Percentiles rank a stretch among this genome's conserved stretches.
Conservation (phyloP, 495 filamentous ascomycete genomes). For the Talaromyces trachyspermus region DNA sequence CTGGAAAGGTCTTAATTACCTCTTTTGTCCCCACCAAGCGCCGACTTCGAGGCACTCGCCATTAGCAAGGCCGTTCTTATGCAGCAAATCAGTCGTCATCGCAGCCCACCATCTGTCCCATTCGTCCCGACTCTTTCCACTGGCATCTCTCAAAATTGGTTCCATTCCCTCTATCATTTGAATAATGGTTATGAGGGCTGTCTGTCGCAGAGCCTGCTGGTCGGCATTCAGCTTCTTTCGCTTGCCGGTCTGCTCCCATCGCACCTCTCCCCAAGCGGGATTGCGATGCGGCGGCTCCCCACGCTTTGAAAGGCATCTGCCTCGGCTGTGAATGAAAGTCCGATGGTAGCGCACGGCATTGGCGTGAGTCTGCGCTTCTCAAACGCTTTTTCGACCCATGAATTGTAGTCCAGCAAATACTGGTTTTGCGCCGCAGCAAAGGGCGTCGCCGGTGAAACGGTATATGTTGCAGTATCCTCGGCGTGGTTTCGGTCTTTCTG, state of each 20-base stretch:
- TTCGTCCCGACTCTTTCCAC: slow-evolving; percentile 80
- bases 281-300: slow-evolving; percentile 67
- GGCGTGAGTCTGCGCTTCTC: slow-evolving; percentile 61
- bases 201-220: slow-evolving; percentile 67
- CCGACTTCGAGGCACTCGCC: slow-evolving; percentile 91
- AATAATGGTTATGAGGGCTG: slow-evolving; percentile 72
- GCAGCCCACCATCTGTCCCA: slow-evolving; percentile 87
- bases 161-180: slow-evolving; percentile 85
- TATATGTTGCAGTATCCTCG: slow-evolving; percentile 66
- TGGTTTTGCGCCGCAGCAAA: slow-evolving; percentile 71
- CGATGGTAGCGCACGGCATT: slow-evolving; percentile 73
- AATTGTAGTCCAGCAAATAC: slow-evolving; percentile 77
- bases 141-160: slow-evolving; percentile 71
- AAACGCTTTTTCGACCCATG: slow-evolving; percentile 70
- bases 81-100: slow-evolving; percentile 77
- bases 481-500: slow-evolving; percentile 56
- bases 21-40: slow-evolving; percentile 87
- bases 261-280: slow-evolving; percentile 73
- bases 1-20: slow-evolving; percentile 32
- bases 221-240: slow-evolving; percentile 51
- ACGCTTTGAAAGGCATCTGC: slow-evolving; percentile 62
- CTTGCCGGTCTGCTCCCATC: slow-evolving; percentile 67
- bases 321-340: slow-evolving; percentile 73
- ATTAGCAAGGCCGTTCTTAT: slow-evolving; percentile 67
- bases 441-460: slow-evolving; percentile 74